These are phyloP conservation scores for Pulicaria dysenterica DNA, from an alignment of 129 eudicot species.

Conservation along the genomic window DNA sequence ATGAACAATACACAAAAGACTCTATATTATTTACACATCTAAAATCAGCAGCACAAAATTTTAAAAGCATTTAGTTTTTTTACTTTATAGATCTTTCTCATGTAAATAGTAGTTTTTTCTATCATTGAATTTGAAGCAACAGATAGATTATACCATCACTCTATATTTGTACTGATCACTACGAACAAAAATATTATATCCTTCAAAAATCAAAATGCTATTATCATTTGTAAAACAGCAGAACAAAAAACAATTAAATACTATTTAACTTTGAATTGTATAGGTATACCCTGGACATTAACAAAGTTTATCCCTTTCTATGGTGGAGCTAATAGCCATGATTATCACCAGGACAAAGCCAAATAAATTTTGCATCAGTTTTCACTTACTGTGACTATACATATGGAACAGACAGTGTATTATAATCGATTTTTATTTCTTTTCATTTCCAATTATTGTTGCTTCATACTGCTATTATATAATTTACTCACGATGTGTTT, in stretches of 20 bases:
- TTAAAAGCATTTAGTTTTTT: no score
- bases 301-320: constrained; percentile 86
- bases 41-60: no score
- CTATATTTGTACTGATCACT: background rate
- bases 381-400: constrained; percentile 92
- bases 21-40: no score
- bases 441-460: background rate
- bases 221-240: no score
- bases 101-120: background rate
- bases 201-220: no score
- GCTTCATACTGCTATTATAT: background rate
- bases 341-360: constrained; percentile 97
- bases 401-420: constrained; percentile 96
- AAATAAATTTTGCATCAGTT: constrained; percentile 90
- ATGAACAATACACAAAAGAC: no score
- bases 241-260: background rate
- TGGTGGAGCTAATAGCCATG: constrained; percentile 96
- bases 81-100: background rate
- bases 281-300: constrained; percentile 91
- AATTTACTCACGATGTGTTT: constrained; percentile 15
- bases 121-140: constrained; percentile 7
- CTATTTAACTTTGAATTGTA: constrained; percentile 19
- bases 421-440: constrained; percentile 4
- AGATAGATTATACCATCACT: constrained; percentile 14
- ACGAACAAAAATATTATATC: no score